A percentile compares a stretch with the other conserved stretches of the same genome.
These are phyloP conservation scores for Protomyces gravidus DNA, from an alignment of 1,139 yeast species.

Conservation along the genomic window DNA sequence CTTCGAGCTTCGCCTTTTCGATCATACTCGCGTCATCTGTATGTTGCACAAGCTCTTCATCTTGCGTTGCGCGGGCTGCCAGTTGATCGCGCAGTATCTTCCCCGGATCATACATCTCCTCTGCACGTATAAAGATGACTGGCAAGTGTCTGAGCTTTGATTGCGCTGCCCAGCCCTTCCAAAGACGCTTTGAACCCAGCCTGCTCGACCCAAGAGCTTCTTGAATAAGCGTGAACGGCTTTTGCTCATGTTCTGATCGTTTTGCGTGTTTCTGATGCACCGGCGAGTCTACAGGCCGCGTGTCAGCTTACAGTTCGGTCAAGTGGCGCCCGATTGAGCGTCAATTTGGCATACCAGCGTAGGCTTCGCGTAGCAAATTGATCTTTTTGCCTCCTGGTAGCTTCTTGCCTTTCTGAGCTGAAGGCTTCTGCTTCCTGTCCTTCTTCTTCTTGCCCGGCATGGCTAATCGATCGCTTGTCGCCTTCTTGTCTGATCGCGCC, in stretches of 20 bases:
- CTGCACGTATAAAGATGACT: constrained; percentile 14
- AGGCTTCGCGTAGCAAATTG: no score
- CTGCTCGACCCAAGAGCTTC: constrained; percentile 16
- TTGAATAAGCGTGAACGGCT: constrained; percentile 12
- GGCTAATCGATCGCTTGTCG: no score
- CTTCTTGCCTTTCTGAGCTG: constrained; percentile 8
- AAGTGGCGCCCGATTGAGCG: no score
- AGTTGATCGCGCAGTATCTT: constrained; percentile 18
- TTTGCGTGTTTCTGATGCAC: neutral
- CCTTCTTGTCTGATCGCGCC: no score
- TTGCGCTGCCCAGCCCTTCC: constrained; percentile 18
- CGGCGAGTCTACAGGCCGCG: neutral
- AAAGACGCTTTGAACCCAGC: constrained; percentile 15
- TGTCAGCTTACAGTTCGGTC: neutral
- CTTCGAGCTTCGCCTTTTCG: neutral
- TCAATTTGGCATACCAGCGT: no score
- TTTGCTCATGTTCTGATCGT: neutral
- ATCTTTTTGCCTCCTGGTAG: neutral
- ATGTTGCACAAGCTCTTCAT: neutral
- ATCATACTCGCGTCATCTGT: neutral
- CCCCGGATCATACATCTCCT: constrained; percentile 20
- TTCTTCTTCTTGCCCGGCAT: constrained; percentile 26
- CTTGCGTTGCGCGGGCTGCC: neutral
- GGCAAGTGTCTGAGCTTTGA: constrained; percentile 17
- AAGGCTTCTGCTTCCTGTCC: constrained; percentile 6